Evolutionary conservation across 2,329 filamentous ascomycete genomes (phyloP).

Genomic region (Annulohypoxylon truncatum): DNA sequence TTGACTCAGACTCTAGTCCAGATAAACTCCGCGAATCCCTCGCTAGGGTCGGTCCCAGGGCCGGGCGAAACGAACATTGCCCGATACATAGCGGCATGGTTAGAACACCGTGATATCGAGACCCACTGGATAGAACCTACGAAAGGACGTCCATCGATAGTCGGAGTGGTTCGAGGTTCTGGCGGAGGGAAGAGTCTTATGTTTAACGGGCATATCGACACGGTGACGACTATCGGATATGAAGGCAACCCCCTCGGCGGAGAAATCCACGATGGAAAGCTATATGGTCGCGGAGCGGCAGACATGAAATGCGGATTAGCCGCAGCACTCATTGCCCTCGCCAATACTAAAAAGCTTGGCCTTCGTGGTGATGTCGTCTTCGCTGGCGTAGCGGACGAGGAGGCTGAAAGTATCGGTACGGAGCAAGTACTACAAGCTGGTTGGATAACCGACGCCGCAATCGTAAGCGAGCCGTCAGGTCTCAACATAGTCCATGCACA

Average conservation of each 20-base stretch:
- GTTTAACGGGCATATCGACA: slow-evolving; percentile 66
- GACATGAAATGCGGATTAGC: slow-evolving; percentile 67
- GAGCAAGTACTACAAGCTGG: slow-evolving; percentile 62
- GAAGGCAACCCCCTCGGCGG: slow-evolving; percentile 59
- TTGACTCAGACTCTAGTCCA: slow-evolving; percentile 59
- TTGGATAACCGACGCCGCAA: slow-evolving; percentile 64
- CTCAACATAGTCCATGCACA: slow-evolving; percentile 58
- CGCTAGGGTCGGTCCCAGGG: slow-evolving; percentile 55
- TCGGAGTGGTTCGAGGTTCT: slow-evolving; percentile 60
- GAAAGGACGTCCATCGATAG: slow-evolving; percentile 61
- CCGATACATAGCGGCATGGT: slow-evolving; percentile 61
- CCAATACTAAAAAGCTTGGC: slow-evolving; percentile 50
- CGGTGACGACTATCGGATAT: slow-evolving; percentile 61
- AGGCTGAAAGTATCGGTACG: slow-evolving; percentile 62
- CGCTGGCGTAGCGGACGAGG: slow-evolving; percentile 66
- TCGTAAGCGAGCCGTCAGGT: slow-evolving; percentile 62
- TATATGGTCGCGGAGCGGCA: slow-evolving; percentile 60
- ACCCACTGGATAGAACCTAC: slow-evolving; percentile 60
- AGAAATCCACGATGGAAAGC: slow-evolving; percentile 52
- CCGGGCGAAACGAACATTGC: slow-evolving; percentile 60
- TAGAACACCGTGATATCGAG: slow-evolving; percentile 63
- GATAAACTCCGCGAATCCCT: slow-evolving; percentile 63
- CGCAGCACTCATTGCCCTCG: slow-evolving; percentile 57
- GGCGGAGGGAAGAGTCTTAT: slow-evolving; percentile 62
- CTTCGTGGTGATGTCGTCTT: slow-evolving; percentile 63